A percentile compares a stretch with the other conserved stretches of the same genome.
Conservation (phyloP, 139 green algal genomes). For the Auxenochlorella pyrenoidosa region DNA sequence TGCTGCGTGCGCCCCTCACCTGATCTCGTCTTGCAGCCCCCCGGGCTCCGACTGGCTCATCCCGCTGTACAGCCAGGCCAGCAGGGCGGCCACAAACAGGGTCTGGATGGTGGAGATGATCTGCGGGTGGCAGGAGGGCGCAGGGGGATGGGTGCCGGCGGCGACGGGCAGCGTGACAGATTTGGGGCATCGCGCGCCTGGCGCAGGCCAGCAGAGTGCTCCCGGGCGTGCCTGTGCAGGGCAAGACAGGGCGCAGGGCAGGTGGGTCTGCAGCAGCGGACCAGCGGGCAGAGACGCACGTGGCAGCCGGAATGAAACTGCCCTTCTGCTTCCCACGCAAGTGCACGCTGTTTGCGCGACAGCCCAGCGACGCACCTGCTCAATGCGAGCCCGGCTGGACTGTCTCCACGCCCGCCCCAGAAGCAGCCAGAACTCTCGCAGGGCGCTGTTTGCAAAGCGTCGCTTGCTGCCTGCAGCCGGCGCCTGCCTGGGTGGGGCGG, state of each 20-base stretch:
- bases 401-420: background rate
- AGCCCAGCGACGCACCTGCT: too few species aligned
- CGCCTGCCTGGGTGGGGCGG: background rate
- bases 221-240: too few species aligned
- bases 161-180: too few species aligned
- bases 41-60: background rate
- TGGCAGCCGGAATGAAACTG: background rate
- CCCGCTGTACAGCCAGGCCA: background rate
- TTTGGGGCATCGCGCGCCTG: background rate
- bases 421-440: constrained; percentile 38
- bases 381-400: background rate
- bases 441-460: constrained; percentile 28
- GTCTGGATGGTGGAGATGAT: background rate
- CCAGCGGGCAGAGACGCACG: too few species aligned
- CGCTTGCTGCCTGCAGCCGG: background rate
- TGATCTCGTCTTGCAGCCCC: background rate
- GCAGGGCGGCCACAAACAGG: background rate
- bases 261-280: too few species aligned
- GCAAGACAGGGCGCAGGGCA: too few species aligned
- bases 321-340: background rate
- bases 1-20: background rate
- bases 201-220: too few species aligned
- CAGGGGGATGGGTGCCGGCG: background rate
- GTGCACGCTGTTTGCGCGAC: too few species aligned
- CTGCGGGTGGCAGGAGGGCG: background rate